phyloP scores from a whole-genome alignment of 768 basidiomycete species.

The Sarcodon sp. region DNA sequence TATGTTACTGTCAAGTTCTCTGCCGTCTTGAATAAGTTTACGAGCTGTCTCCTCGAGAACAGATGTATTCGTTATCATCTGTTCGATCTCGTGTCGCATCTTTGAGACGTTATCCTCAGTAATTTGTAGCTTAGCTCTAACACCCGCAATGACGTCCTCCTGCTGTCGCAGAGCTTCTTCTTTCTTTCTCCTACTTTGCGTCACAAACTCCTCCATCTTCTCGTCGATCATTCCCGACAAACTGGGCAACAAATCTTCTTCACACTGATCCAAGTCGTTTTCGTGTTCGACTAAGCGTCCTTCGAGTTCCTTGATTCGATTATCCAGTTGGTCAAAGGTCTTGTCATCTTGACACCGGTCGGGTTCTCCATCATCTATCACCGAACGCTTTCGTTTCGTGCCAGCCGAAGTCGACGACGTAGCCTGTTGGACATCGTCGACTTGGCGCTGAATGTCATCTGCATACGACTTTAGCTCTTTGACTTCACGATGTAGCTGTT shows the following conservation, averaged over 20 bases:
- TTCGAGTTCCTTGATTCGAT: slow-evolving; percentile 16
- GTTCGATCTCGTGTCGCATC: neutral
- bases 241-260: slow-evolving; percentile 15
- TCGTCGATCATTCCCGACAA: slow-evolving; percentile 17
- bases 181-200: neutral
- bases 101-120: slow-evolving; percentile 4
- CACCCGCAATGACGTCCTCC: neutral
- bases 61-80: neutral
- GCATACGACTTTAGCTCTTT: too few relatives aligned
- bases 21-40: neutral
- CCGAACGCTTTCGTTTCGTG: neutral
- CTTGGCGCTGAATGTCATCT: too few relatives aligned
- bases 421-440: neutral
- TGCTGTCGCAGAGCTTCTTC: neutral
- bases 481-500: too few relatives aligned
- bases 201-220: slow-evolving; percentile 14
- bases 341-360: slow-evolving; percentile 1
- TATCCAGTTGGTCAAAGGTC: slow-evolving; percentile 14
- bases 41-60: neutral
- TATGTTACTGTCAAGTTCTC: slow-evolving; percentile 5
- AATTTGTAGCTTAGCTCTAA: neutral
- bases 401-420: neutral
- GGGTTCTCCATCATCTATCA: slow-evolving; percentile 2
- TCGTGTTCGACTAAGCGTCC: slow-evolving; percentile 18
- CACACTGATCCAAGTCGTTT: slow-evolving; percentile 23